These are phyloP conservation scores for Mycena indigotica DNA, from an alignment of 768 basidiomycete genomes.

Conservation along the genomic window DNA sequence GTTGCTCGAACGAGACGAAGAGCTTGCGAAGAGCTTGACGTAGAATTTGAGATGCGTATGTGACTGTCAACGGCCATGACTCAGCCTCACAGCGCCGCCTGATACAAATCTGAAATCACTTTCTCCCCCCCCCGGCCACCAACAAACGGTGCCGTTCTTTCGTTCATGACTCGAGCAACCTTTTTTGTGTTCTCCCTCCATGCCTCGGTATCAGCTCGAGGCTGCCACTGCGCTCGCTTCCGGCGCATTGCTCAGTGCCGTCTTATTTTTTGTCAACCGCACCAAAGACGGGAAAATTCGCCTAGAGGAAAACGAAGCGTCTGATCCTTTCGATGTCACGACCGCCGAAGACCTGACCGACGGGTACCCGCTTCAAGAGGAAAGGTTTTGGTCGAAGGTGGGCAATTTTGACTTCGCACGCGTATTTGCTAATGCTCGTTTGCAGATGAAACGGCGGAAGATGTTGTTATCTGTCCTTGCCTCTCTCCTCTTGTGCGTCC, in stretches of 20 bases:
- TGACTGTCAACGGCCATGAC: too few species aligned
- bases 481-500: constrained; percentile 47
- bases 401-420: constrained; percentile 16
- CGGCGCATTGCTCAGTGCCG: constrained; percentile 47
- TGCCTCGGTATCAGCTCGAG: constrained; percentile 62
- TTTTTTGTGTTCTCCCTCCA: constrained; percentile 24
- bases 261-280: constrained; percentile 41
- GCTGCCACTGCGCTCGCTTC: constrained; percentile 50
- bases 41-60: too few species aligned
- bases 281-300: constrained; percentile 52
- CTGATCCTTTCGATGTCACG: constrained; percentile 72
- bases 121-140: too few species aligned
- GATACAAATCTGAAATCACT: too few species aligned
- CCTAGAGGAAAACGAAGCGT: constrained; percentile 37
- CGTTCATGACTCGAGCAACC: too few species aligned
- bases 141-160: too few species aligned
- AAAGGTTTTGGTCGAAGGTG: constrained; percentile 58
- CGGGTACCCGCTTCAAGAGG: constrained; percentile 64
- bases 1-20: too few species aligned
- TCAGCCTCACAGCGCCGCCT: too few species aligned
- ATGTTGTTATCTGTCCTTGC: constrained; percentile 48
- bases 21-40: too few species aligned
- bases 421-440: background rate
- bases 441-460: constrained; percentile 64
- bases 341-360: constrained; percentile 66